These are phyloP conservation scores for Beauveria sp. DNA, from an alignment of 2,329 filamentous ascomycete species.

Conservation along the genomic window DNA sequence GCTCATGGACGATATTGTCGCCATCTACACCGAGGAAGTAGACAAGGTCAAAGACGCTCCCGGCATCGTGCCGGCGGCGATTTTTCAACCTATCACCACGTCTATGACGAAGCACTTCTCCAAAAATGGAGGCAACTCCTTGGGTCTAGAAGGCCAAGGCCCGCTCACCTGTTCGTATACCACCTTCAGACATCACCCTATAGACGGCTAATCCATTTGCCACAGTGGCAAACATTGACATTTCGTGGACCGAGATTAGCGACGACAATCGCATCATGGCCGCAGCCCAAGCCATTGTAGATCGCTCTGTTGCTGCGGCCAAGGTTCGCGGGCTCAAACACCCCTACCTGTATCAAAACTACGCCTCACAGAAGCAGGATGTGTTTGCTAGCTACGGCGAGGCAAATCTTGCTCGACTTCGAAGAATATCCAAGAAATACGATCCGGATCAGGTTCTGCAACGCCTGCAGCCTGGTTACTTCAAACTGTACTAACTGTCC, in stretches of 20 bases:
- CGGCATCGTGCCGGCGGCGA: constrained; percentile 21
- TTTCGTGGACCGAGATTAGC: constrained; percentile 20
- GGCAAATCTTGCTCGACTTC: constrained; percentile 27
- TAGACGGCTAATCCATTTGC: not conserved
- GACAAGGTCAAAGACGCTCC: constrained; percentile 15
- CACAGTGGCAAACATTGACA: constrained; percentile 17
- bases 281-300: constrained; percentile 19
- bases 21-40: constrained; percentile 19
- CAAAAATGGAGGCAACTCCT: constrained; percentile 26
- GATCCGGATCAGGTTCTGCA: constrained; percentile 30
- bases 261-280: constrained; percentile 27
- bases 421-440: constrained; percentile 26
- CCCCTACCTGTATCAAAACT: constrained; percentile 38
- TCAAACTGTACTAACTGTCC: constrained; percentile 25
- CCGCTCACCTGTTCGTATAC: constrained; percentile 16
- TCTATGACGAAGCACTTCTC: constrained; percentile 26
- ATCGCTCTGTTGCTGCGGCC: constrained; percentile 21
- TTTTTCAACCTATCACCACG: constrained; percentile 34
- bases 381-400: constrained; percentile 33
- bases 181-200: not conserved
- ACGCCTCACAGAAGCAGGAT: constrained; percentile 33
- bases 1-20: constrained; percentile 18
- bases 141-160: constrained; percentile 21
- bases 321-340: constrained; percentile 25
- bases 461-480: constrained; percentile 29